These are phyloP conservation scores for Penicillium occitanis DNA, from an alignment of 2,329 filamentous ascomycete genomes.

Conservation along the genomic window DNA sequence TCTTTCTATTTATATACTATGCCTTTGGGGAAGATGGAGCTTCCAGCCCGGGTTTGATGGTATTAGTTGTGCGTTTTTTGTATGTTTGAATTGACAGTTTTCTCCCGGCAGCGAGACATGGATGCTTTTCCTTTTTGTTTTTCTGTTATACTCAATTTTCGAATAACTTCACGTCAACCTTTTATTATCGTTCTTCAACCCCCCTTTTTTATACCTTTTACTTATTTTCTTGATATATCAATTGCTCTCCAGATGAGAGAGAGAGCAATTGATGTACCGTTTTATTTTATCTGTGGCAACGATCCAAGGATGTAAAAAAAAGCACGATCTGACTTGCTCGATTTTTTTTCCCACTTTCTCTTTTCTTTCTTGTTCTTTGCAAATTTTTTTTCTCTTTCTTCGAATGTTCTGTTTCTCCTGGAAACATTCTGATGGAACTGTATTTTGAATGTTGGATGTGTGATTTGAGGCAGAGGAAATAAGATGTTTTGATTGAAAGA, in stretches of 20 bases:
- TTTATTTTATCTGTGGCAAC: slow-evolving; percentile 7
- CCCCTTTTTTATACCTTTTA: not conserved
- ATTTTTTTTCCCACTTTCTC: not conserved
- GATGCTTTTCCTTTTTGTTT: not conserved
- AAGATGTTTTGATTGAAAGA: not conserved
- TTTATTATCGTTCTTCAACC: not conserved
- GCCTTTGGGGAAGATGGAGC: slow-evolving; percentile 25
- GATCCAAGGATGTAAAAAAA: slow-evolving; percentile 13
- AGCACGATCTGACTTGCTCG: slow-evolving; percentile 4
- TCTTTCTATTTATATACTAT: slow-evolving; percentile 18
- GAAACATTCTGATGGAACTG: not conserved
- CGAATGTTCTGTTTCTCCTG: not conserved
- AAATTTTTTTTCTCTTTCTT: not conserved
- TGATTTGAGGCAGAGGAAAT: not conserved
- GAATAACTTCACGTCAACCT: slow-evolving; percentile 13
- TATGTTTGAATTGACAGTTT: slow-evolving; percentile 22
- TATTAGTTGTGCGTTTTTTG: slow-evolving; percentile 24
- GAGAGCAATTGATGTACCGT: not conserved
- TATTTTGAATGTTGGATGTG: slow-evolving; percentile 14
- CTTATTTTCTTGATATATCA: not conserved
- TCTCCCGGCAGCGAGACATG: slow-evolving; percentile 20
- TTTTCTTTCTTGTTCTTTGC: slow-evolving; percentile 12
- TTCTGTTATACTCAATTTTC: slow-evolving; percentile 12
- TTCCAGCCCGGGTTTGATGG: slow-evolving; percentile 32
- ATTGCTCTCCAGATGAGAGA: not conserved